A percentile compares a stretch with the other conserved stretches of the same genome.
These are phyloP conservation scores for Endothia cerciana DNA, from an alignment of 2,329 filamentous ascomycete species.

Conservation along the genomic window DNA sequence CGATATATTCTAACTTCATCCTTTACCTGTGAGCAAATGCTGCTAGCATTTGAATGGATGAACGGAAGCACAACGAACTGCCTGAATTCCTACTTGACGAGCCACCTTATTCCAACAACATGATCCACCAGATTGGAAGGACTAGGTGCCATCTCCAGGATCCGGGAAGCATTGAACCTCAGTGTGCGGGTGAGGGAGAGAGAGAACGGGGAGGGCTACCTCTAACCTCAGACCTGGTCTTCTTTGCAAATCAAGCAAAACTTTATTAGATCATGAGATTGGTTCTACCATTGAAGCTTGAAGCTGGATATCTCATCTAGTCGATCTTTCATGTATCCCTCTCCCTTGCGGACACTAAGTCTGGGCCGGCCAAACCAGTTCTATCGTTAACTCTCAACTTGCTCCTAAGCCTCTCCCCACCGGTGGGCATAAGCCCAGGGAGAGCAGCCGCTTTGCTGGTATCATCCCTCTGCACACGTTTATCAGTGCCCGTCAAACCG, in stretches of 20 bases:
- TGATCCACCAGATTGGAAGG: too few relatives aligned
- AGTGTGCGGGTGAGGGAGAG: too few relatives aligned
- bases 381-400: background rate
- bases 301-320: background rate
- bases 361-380: background rate
- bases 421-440: background rate
- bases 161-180: background rate
- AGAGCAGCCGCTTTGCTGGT: background rate
- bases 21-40: background rate
- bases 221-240: background rate
- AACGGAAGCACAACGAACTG: too few relatives aligned
- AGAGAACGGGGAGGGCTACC: too few relatives aligned
- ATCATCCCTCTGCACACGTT: background rate
- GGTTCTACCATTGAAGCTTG: background rate
- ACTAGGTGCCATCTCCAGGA: too few relatives aligned
- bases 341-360: background rate
- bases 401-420: background rate
- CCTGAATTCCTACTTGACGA: too few relatives aligned
- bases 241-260: background rate
- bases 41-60: too few relatives aligned
- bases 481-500: background rate
- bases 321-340: background rate
- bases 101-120: too few relatives aligned
- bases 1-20: background rate
- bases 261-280: background rate